Percentiles rank a stretch among this genome's conserved stretches.
phyloP scores from a whole-genome alignment of 2,329 filamentous ascomycete species.

The Emergomyces africanus region DNA sequence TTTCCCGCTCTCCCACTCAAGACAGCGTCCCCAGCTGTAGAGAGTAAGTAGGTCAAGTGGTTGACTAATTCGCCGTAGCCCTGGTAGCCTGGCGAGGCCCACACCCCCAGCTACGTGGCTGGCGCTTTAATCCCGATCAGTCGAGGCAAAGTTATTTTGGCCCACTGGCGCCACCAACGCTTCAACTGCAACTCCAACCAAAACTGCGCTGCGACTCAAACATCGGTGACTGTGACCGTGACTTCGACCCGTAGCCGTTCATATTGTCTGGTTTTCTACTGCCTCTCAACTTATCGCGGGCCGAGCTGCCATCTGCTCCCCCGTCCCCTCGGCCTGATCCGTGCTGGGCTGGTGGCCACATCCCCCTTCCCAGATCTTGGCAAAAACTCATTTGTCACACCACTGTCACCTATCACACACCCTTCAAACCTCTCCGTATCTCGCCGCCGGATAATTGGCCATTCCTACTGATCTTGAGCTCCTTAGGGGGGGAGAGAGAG shows the following conservation, averaged over 20 bases:
- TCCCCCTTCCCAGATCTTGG: neutral
- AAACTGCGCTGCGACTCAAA: slow-evolving; percentile 1
- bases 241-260: neutral
- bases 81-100: too few relatives aligned
- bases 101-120: too few relatives aligned
- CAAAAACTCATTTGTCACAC: neutral
- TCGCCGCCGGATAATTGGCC: neutral
- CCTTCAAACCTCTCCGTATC: neutral
- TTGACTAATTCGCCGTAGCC: neutral
- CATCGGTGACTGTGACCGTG: slow-evolving; percentile 6
- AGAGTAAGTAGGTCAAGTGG: too few relatives aligned
- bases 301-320: neutral
- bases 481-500: neutral
- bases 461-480: neutral
- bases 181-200: neutral
- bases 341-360: neutral
- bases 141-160: neutral
- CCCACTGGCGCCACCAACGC: neutral
- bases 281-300: neutral
- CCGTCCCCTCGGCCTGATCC: neutral
- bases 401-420: neutral
- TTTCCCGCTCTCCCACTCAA: neutral
- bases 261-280: neutral
- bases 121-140: neutral
- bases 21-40: neutral